phyloP scores from a whole-genome alignment of 805 yeast genomes.

The Candida adriatica region DNA sequence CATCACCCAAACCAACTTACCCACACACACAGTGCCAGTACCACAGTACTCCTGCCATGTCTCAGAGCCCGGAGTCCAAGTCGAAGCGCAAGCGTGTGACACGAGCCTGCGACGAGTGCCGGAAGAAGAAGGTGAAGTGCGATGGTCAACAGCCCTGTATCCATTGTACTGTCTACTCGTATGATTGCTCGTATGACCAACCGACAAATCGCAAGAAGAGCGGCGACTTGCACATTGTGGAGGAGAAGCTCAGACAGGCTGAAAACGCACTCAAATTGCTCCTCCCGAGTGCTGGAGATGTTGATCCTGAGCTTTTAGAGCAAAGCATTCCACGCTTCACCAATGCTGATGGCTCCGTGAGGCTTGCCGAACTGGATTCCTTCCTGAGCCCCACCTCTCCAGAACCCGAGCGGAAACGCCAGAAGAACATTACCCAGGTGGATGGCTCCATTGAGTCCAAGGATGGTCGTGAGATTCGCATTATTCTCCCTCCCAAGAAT shows the following conservation, averaged over 20 bases:
- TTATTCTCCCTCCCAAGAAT: constrained; percentile 69
- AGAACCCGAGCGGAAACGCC: constrained; percentile 11
- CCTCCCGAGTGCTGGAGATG: constrained; percentile 34
- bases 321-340: constrained; percentile 6
- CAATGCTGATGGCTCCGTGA: constrained; percentile 1
- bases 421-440: constrained; percentile 20
- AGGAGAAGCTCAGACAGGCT: constrained; percentile 28
- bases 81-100: constrained; percentile 61
- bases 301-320: constrained; percentile 21
- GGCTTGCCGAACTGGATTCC: constrained; percentile 5
- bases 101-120: constrained; percentile 70
- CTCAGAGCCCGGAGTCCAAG: too few species aligned
- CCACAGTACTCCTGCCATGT: too few species aligned
- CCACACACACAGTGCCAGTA: background rate
- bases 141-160: constrained; percentile 75
- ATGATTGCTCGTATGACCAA: constrained; percentile 79
- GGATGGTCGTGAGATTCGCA: constrained; percentile 42
- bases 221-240: constrained; percentile 26
- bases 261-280: constrained; percentile 29
- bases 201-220: constrained; percentile 37
- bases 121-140: constrained; percentile 72
- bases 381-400: constrained; percentile 6
- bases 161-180: constrained; percentile 74
- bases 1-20: background rate
- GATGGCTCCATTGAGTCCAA: constrained; percentile 34